Evolutionary conservation across 108 stramenopile genomes (phyloP).

Genomic region (Fistulifera pelliculosa): DNA sequence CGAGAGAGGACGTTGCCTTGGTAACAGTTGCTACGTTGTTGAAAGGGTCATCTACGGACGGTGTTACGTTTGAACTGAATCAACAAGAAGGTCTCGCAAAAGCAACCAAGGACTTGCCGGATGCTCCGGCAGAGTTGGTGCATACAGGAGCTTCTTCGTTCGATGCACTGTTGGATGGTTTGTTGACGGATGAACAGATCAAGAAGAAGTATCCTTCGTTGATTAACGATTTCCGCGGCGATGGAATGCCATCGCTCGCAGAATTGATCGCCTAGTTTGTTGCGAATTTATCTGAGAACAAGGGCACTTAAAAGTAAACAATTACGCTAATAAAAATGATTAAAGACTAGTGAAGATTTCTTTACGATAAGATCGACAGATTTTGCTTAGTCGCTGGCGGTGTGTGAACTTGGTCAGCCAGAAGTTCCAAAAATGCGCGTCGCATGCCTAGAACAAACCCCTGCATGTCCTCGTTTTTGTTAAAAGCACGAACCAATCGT

Average conservation of each 20-base stretch:
- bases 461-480: constrained; percentile 3
- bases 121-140: neutral
- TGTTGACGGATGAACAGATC: constrained; percentile 10
- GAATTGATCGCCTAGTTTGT: no score
- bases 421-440: neutral
- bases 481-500: neutral
- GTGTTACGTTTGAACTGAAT: constrained; percentile 13
- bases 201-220: constrained; percentile 7
- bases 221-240: no score
- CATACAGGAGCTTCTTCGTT: constrained; percentile 6
- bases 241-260: no score
- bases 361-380: no score
- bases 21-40: constrained; percentile 11
- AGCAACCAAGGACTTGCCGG: neutral
- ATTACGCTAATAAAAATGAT: no score
- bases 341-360: no score
- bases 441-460: constrained; percentile 4
- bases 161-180: constrained; percentile 12
- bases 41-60: constrained; percentile 11
- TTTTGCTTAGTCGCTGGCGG: no score
- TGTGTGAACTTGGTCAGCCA: no score
- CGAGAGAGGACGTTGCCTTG: constrained; percentile 10
- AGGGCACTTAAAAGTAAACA: no score
- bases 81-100: constrained; percentile 8
- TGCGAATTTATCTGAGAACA: no score